These are phyloP conservation scores for Colletotrichum theobromicola DNA, from an alignment of 2,329 filamentous ascomycete species.

Conservation along the genomic window DNA sequence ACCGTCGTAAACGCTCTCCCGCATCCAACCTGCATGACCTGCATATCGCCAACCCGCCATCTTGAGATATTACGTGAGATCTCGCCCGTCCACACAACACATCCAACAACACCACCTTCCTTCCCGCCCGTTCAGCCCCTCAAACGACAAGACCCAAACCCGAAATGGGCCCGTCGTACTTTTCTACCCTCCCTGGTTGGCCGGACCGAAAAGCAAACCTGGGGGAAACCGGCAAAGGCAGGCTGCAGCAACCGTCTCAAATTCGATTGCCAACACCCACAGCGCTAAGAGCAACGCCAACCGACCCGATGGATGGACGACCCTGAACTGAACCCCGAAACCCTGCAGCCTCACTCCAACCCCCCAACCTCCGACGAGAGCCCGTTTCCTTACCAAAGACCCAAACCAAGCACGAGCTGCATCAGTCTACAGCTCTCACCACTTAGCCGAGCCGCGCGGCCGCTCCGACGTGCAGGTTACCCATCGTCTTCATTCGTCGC, in stretches of 20 bases:
- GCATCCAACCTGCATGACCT: neutral
- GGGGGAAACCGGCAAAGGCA: neutral
- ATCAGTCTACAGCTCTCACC: neutral
- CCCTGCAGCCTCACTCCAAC: neutral
- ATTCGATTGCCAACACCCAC: neutral
- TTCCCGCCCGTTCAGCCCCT: neutral
- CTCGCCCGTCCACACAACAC: neutral
- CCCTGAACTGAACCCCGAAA: neutral
- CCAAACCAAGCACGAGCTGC: neutral
- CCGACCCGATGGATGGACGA: neutral
- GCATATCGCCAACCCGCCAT: neutral
- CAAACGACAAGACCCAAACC: neutral
- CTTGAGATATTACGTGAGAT: conserved; percentile 12
- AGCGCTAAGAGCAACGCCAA: neutral
- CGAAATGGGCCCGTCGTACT: neutral
- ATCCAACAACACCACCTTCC: neutral
- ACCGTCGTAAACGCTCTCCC: neutral
- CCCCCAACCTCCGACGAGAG: neutral
- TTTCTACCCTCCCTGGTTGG: neutral
- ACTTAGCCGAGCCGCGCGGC: neutral
- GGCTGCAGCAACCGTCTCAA: neutral
- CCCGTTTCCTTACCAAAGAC: neutral
- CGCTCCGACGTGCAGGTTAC: neutral
- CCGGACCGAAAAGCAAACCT: fast-evolving
- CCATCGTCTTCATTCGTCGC: neutral